phyloP scores from a whole-genome alignment of 1,284 basidiomycete species.

The Athelia sp. region DNA sequence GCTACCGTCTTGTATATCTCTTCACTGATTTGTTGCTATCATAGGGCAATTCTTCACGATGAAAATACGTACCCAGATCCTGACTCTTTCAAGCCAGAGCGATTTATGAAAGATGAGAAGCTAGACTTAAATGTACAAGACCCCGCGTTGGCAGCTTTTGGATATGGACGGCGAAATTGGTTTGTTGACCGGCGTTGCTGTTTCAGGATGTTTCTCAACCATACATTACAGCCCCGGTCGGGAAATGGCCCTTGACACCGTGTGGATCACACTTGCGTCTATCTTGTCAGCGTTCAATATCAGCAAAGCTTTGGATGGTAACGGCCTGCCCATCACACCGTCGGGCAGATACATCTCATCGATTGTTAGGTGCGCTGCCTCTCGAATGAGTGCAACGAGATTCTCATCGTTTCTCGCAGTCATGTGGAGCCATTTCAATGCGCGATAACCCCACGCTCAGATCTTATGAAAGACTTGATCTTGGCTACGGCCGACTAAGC shows the following conservation, averaged over 20 bases:
- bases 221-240: conserved; percentile 10
- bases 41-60: conserved; percentile 10
- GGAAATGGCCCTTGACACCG: conserved; percentile 12
- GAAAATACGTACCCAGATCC: conserved; percentile 10
- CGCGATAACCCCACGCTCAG: not conserved
- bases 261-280: conserved; percentile 4
- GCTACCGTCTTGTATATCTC: not conserved
- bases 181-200: not conserved
- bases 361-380: conserved; percentile 11
- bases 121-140: conserved; percentile 11
- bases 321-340: not conserved
- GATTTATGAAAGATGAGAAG: conserved; percentile 6
- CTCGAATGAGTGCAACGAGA: too few relatives aligned
- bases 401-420: not conserved
- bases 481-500: not conserved
- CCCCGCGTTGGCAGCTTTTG: conserved; percentile 11
- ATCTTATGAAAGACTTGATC: not conserved
- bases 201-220: not conserved
- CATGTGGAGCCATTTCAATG: not conserved
- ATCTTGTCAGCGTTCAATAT: not conserved
- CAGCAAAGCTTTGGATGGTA: not conserved
- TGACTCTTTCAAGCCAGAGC: conserved; percentile 10
- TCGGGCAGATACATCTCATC: conserved; percentile 2
- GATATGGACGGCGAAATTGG: conserved; percentile 14
- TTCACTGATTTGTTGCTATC: conserved; percentile 4